These are phyloP conservation scores for Paramyrothecium roridum DNA, from an alignment of 2,329 filamentous ascomycete genomes.

Conservation along the genomic window DNA sequence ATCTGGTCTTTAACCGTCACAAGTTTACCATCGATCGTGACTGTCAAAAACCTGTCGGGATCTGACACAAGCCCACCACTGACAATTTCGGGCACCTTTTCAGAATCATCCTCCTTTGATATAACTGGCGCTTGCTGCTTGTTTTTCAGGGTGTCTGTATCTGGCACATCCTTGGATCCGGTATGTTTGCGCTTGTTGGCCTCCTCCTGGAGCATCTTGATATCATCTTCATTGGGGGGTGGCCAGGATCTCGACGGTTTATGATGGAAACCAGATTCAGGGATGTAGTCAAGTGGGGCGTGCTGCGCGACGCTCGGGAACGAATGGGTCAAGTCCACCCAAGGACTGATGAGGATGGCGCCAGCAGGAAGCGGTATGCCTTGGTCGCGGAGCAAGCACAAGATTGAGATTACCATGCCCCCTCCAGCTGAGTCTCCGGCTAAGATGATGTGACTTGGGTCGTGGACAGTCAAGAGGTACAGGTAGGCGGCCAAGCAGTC, in stretches of 20 bases:
- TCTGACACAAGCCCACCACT: slow-evolving; percentile 22
- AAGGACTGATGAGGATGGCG: slow-evolving; percentile 86
- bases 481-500: slow-evolving; percentile 89
- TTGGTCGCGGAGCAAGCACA: slow-evolving; percentile 79
- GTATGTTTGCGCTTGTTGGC: slow-evolving; percentile 37
- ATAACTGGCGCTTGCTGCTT: slow-evolving; percentile 31
- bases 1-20: slow-evolving; percentile 87
- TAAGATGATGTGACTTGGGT: slow-evolving; percentile 78
- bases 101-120: slow-evolving; percentile 13
- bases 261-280: slow-evolving; percentile 82
- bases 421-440: slow-evolving; percentile 93
- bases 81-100: slow-evolving; percentile 15
- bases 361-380: slow-evolving; percentile 83
- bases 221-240: slow-evolving; percentile 77
- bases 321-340: slow-evolving; percentile 93
- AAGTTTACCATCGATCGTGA: slow-evolving; percentile 67
- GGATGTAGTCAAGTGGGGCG: slow-evolving; percentile 81
- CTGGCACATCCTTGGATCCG: slow-evolving; percentile 13
- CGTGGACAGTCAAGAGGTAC: slow-evolving; percentile 71
- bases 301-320: slow-evolving; percentile 83
- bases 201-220: slow-evolving; percentile 50
- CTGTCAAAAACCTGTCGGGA: slow-evolving; percentile 45
- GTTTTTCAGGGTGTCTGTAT: slow-evolving; percentile 19
- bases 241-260: slow-evolving; percentile 91
- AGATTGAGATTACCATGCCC: slow-evolving; percentile 79